Evolutionary conservation across 169 alveolate genomes (phyloP), one percentile per base, ranked within the genome.

Genomic region (Plasmodium fragile): DNA sequence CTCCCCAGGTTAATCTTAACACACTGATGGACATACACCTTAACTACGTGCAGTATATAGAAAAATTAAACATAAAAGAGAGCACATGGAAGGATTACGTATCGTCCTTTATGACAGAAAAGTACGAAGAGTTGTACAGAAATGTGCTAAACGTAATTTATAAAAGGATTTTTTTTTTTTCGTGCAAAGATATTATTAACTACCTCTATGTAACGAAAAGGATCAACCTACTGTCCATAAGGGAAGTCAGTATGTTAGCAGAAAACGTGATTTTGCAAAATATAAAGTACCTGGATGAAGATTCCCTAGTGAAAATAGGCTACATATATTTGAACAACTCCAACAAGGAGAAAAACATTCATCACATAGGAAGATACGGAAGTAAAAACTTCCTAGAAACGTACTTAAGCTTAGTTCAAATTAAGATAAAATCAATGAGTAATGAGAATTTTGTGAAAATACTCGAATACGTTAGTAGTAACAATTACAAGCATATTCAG

Each of bases 401-500:
- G 7, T 89, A 78, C 72, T 41, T 89, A 59, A 53, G 81, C 82
- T 59, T 89, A 16, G 36, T 89, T 34, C 90, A 79, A 34, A 79
- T 25, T 32, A 89, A 89, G 72, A 45, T 89, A 65, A 89, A 89
- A 65, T 39, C 71, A 28, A 89, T 89, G 94, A 65, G 49, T 80
- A 89, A 78, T 80, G 39, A 59, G 4, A 89, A 89, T 89, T 89
- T 89, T 89, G 75, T 89, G 41, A 89, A 89, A 41, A 25, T 79
- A 5, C 53, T 89, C n/a, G 91, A 78, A 79, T 89, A 78, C 72
- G 43, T 89, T 34, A 89, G 91, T 65, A 89, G 71, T 28, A 89
- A 89, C 43, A 89, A 89, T 79, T 89, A 89, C 81, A 89, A 89
- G 55, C 94, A 89, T 80, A 30, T 89, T 10, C 94, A 89, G 34